These are phyloP conservation scores for Lippia alba DNA, from an alignment of 305 asterid species.

Conservation along the genomic window DNA sequence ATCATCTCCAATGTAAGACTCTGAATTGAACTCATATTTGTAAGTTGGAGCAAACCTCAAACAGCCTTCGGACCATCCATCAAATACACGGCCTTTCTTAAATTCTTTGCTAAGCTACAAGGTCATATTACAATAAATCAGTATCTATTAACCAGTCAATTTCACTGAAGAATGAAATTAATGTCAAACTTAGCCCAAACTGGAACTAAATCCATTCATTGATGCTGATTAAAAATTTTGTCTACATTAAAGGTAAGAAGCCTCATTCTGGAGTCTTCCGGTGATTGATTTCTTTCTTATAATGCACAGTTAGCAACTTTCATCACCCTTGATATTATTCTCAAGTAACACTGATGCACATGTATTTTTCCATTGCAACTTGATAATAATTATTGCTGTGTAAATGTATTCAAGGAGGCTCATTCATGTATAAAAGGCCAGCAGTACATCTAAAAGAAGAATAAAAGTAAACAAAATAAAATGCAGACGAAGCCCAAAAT, in stretches of 20 bases:
- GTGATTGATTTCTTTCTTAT: neutral
- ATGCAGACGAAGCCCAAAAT: neutral
- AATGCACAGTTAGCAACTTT: neutral
- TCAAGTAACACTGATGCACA: neutral
- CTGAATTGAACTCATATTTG: conserved; percentile 78
- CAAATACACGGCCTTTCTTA: conserved; percentile 83
- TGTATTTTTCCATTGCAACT: neutral
- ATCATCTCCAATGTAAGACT: conserved; percentile 68
- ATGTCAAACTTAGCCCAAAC: neutral
- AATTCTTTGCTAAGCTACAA: conserved; percentile 79
- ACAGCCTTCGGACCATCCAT: conserved; percentile 96
- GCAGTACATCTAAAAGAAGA: conserved; percentile 5
- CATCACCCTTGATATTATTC: neutral
- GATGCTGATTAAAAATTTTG: neutral
- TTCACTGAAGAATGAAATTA: neutral
- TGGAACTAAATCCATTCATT: neutral
- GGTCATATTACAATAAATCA: conserved; percentile 15
- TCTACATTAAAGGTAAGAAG: neutral
- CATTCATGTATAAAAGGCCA: neutral
- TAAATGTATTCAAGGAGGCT: neutral
- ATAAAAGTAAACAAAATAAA: neutral
- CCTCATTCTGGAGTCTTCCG: neutral
- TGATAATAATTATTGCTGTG: neutral
- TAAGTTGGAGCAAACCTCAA: conserved; percentile 91
- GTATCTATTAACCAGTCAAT: neutral